Evolutionary conservation across 2,329 filamentous ascomycete species (phyloP).

Genomic region (Teratosphaeriaceae sp.): DNA sequence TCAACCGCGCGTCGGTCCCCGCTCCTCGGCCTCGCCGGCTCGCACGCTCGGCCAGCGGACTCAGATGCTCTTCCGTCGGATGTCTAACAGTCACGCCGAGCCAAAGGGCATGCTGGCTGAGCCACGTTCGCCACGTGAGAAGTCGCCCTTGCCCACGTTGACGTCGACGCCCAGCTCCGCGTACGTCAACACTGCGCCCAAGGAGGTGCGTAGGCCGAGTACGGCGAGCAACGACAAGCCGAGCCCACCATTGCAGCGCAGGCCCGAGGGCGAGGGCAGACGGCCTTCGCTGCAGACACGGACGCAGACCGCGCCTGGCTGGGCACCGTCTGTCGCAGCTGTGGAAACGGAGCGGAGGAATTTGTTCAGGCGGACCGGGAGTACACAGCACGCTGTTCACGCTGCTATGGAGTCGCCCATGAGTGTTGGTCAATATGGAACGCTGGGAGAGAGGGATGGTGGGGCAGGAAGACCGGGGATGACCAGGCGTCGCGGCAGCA

Average conservation of each 20-base stretch:
- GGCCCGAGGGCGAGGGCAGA: not conserved
- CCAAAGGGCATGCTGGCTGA: conserved; percentile 2
- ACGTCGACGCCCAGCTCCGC: conserved; percentile 18
- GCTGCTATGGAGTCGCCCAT: not conserved
- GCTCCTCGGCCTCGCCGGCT: conserved; percentile 18
- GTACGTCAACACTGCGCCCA: conserved; percentile 9
- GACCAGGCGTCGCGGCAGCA: conserved; percentile 10
- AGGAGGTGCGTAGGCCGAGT: conserved; percentile 11
- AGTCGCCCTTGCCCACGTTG: conserved; percentile 17
- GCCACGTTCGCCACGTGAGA: conserved; percentile 8
- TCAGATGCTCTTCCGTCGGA: conserved; percentile 26
- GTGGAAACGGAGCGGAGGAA: conserved; percentile 6
- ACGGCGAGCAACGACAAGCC: conserved; percentile 1
- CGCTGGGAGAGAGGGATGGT: not conserved
- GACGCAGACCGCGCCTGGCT: conserved; percentile 4
- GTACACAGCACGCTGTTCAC: conserved; percentile 4
- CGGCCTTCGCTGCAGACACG: conserved; percentile 7
- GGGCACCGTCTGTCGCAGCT: conserved; percentile 1
- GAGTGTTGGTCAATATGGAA: not conserved
- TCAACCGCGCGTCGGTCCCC: conserved; percentile 11
- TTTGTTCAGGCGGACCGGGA: conserved; percentile 10
- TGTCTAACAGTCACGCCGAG: conserved; percentile 20
- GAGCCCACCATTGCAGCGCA: not conserved
- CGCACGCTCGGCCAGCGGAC: conserved; percentile 24
- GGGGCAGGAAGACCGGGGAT: not conserved